Evolutionary conservation across 192 early-diverging fungal species (phyloP).

Genomic region (Kappamyces sp.): DNA sequence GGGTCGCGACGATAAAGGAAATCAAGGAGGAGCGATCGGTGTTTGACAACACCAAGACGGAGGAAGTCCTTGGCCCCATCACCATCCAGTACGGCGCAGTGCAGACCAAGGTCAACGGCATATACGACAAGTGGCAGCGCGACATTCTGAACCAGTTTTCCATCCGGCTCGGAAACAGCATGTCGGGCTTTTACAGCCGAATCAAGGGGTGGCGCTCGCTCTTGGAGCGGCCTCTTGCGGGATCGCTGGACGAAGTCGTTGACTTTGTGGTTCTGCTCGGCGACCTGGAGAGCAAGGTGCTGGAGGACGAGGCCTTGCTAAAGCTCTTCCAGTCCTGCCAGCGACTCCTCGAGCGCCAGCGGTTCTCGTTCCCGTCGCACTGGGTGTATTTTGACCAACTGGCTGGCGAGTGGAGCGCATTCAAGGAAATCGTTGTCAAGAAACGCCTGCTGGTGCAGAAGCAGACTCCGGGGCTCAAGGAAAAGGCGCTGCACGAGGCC

Average conservation of each 20-base stretch:
- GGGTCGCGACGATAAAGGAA: slow-evolving; percentile 91
- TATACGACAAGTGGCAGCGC: slow-evolving; percentile 97
- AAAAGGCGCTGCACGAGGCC: slow-evolving; percentile 91
- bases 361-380: slow-evolving; percentile 90
- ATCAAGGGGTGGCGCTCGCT: slow-evolving; percentile 74
- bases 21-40: slow-evolving; percentile 89
- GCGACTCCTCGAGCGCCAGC: slow-evolving; percentile 85
- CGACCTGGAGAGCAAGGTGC: slow-evolving; percentile 79
- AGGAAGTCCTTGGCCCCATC: slow-evolving; percentile 77
- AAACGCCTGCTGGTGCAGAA: slow-evolving; percentile 92
- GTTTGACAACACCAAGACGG: slow-evolving; percentile 93
- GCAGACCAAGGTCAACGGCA: slow-evolving; percentile 95
- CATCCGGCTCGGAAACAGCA: slow-evolving; percentile 65
- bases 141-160: slow-evolving; percentile 94
- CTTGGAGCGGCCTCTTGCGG: slow-evolving; percentile 80
- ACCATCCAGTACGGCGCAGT: slow-evolving; percentile 96
- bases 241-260: slow-evolving; percentile 85
- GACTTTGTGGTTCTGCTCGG: slow-evolving; percentile 93
- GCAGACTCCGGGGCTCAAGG: slow-evolving; percentile 86
- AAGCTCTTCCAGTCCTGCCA: slow-evolving; percentile 86
- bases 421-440: slow-evolving; percentile 85
- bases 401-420: slow-evolving; percentile 96
- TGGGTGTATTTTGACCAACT: slow-evolving; percentile 95
- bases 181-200: slow-evolving; percentile 70
- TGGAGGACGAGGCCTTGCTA: slow-evolving; percentile 73